Conservation (phyloP, 495 filamentous ascomycete species). For the Podospora fimiseda region DNA sequence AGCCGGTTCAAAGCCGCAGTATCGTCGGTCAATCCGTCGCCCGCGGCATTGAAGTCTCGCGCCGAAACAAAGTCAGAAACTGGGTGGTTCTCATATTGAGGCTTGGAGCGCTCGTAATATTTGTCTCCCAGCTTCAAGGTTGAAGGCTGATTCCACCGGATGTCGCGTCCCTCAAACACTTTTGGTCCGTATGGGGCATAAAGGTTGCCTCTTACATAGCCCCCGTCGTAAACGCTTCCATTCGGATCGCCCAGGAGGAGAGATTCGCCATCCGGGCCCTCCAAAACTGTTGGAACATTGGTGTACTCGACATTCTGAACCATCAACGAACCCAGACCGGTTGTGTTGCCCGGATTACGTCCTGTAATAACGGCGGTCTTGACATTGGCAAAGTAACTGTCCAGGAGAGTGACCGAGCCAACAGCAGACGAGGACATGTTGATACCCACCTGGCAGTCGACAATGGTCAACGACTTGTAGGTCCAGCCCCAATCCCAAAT, state of each 20-base stretch:
- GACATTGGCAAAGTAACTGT: conserved; percentile 68
- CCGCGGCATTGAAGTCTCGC: conserved; percentile 18
- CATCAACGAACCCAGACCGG: conserved; percentile 61
- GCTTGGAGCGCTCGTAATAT: conserved; percentile 61
- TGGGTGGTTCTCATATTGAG: conserved; percentile 53
- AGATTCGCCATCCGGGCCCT: conserved; percentile 39
- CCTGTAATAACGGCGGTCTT: conserved; percentile 54
- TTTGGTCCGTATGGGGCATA: conserved; percentile 21
- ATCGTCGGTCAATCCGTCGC: conserved; percentile 29
- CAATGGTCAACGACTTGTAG: conserved; percentile 70
- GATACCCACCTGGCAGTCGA: conserved; percentile 67
- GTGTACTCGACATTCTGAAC: conserved; percentile 69
- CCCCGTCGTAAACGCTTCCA: conserved; percentile 17
- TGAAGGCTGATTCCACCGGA: conserved; percentile 14
- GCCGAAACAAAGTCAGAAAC: conserved; percentile 31
- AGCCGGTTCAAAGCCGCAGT: conserved; percentile 20
- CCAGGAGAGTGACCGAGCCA: conserved; percentile 71
- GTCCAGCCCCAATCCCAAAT: conserved; percentile 91
- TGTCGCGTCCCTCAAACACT: conserved; percentile 13
- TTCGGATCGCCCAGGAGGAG: conserved; percentile 36
- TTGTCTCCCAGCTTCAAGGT: conserved; percentile 32
- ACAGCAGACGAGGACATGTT: conserved; percentile 67
- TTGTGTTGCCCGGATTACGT: conserved; percentile 48
- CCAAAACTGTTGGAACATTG: conserved; percentile 48
- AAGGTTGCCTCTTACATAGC: conserved; percentile 21